phyloP scores from a whole-genome alignment of 2,329 filamentous ascomycete species.

The Juglanconis oblonga region DNA sequence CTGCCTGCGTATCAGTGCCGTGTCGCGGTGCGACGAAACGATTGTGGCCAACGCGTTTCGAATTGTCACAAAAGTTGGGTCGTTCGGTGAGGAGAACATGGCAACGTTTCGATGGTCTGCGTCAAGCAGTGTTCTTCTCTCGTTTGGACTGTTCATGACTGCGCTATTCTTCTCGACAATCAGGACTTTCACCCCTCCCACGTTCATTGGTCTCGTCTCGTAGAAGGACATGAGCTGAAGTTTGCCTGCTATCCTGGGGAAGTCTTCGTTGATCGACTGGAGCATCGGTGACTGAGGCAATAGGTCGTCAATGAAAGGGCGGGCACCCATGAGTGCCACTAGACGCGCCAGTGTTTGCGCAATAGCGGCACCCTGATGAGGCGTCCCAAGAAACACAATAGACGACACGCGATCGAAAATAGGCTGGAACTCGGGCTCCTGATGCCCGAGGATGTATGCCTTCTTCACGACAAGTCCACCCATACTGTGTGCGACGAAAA shows the following conservation, averaged over 20 bases:
- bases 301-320: slow-evolving; percentile 31
- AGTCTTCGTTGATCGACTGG: slow-evolving; percentile 33
- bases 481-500: slow-evolving; percentile 38
- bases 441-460: slow-evolving; percentile 30
- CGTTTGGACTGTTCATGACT: slow-evolving; percentile 28
- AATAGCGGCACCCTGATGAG: slow-evolving; percentile 30
- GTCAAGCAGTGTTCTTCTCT: slow-evolving; percentile 26
- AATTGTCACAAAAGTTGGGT: slow-evolving; percentile 26
- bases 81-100: slow-evolving; percentile 22
- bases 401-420: slow-evolving; percentile 24
- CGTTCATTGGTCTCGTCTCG: slow-evolving; percentile 27
- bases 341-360: slow-evolving; percentile 26
- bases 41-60: slow-evolving; percentile 25
- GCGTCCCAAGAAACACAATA: slow-evolving; percentile 37
- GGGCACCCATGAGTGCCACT: slow-evolving; percentile 21
- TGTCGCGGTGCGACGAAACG: slow-evolving; percentile 3
- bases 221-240: slow-evolving; percentile 31
- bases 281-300: slow-evolving; percentile 25
- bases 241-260: slow-evolving; percentile 23
- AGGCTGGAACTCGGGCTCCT: slow-evolving; percentile 20
- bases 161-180: slow-evolving; percentile 32
- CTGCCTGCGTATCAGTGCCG: not conserved
- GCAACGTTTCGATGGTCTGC: slow-evolving; percentile 30
- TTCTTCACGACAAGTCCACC: slow-evolving; percentile 36
- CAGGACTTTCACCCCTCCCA: slow-evolving; percentile 22